Conservation (phyloP, 140 eudicot species). For the Senecio squalidus region DNA sequence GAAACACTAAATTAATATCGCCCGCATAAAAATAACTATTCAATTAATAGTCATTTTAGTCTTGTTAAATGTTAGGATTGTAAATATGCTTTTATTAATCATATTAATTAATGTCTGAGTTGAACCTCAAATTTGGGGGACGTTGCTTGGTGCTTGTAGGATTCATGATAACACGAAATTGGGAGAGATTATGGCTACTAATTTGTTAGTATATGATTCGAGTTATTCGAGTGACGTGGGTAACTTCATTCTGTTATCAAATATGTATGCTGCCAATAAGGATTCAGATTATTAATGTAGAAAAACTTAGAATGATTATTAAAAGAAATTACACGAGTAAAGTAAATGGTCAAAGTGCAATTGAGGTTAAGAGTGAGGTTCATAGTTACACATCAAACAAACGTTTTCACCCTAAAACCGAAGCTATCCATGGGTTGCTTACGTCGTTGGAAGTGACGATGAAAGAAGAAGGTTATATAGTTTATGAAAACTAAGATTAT, state of each 20-base stretch:
- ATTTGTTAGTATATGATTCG: slow-evolving; percentile 33
- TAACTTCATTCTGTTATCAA: slow-evolving; percentile 46
- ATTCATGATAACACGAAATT: slow-evolving; percentile 44
- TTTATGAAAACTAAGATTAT: not conserved
- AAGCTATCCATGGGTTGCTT: slow-evolving; percentile 37
- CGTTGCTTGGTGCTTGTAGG: slow-evolving; percentile 59
- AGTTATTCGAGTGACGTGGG: slow-evolving; percentile 56
- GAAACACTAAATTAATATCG: too few relatives aligned
- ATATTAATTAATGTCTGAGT: slow-evolving; percentile 29
- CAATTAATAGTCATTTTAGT: too few relatives aligned
- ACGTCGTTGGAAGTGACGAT: slow-evolving; percentile 30
- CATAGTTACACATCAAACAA: slow-evolving; percentile 43
- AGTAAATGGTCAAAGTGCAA: slow-evolving; percentile 40
- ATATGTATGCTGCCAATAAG: slow-evolving; percentile 55
- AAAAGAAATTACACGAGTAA: slow-evolving; percentile 33
- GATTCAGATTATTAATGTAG: slow-evolving; percentile 58
- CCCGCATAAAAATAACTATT: too few relatives aligned
- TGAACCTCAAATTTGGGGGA: slow-evolving; percentile 60
- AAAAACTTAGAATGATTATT: slow-evolving; percentile 33
- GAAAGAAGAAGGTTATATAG: slow-evolving; percentile 34
- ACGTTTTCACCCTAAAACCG: slow-evolving; percentile 28
- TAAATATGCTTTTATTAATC: too few relatives aligned
- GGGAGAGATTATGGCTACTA: slow-evolving; percentile 46
- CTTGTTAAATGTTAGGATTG: too few relatives aligned
- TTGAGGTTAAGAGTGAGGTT: slow-evolving; percentile 43